Conservation (phyloP, 169 alveolate species). For the Eimeria zaria region DNA sequence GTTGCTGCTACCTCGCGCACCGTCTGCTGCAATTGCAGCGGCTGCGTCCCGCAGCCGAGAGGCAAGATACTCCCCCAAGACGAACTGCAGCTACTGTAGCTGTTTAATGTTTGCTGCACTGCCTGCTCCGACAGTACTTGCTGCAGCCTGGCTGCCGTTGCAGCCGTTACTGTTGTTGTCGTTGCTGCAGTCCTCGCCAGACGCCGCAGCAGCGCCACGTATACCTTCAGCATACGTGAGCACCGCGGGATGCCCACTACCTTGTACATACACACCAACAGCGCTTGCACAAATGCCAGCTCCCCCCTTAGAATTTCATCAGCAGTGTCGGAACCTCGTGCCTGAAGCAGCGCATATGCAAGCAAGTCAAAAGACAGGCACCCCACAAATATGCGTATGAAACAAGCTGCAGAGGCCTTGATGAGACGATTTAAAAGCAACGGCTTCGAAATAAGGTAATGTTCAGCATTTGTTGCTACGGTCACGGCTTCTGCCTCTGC, state of each 20-base stretch:
- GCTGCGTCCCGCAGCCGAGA: constrained; percentile 28
- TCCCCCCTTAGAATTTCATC: constrained; percentile 15
- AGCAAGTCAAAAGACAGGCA: neutral
- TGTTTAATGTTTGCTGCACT: neutral
- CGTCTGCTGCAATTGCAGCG: constrained; percentile 42
- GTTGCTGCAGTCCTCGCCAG: constrained; percentile 46
- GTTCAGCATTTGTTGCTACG: neutral
- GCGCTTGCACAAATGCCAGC: constrained; percentile 23
- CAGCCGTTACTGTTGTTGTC: constrained; percentile 18
- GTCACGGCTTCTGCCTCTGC: neutral
- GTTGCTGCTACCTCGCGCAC: constrained; percentile 33
- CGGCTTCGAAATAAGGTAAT: neutral
- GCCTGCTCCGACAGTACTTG: constrained; percentile 60
- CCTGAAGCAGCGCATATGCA: neutral
- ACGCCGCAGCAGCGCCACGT: constrained; percentile 64
- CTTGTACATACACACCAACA: constrained; percentile 36
- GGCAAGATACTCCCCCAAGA: constrained; percentile 49
- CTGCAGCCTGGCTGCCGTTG: constrained; percentile 6
- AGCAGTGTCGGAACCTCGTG: constrained; percentile 29
- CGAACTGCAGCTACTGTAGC: constrained; percentile 34
- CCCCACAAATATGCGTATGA: neutral
- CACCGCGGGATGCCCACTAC: constrained; percentile 32
- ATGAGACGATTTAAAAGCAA: neutral
- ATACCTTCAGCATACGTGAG: constrained; percentile 23
- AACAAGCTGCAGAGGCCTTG: neutral